Conservation (phyloP, 164 flowering plant species). For the Stephania yunnanensis region DNA sequence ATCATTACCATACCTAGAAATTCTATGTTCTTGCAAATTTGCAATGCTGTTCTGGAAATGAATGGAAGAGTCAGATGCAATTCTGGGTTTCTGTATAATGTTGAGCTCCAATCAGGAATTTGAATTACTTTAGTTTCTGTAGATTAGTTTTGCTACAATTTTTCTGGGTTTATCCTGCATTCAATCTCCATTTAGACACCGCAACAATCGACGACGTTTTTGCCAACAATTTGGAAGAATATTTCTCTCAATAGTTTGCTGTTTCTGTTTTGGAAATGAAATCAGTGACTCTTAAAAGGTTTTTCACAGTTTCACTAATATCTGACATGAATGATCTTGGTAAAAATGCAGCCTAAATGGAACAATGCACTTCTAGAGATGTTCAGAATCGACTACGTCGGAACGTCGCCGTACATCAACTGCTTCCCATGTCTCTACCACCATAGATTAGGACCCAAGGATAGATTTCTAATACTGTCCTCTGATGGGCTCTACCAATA, state of each 20-base stretch:
- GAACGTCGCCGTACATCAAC: conserved; percentile 59
- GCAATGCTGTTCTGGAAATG: neutral
- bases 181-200: no score
- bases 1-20: neutral
- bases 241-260: neutral
- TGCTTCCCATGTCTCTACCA: conserved; percentile 69
- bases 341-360: conserved; percentile 62
- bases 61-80: neutral
- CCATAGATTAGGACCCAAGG: conserved; percentile 67
- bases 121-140: neutral
- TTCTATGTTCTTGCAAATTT: neutral
- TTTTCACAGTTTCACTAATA: neutral
- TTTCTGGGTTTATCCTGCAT: neutral
- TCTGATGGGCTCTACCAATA: conserved; percentile 90
- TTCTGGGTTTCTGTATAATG: neutral
- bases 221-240: no score
- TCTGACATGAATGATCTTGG: neutral
- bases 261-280: neutral
- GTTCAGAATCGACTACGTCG: conserved; percentile 81
- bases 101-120: neutral
- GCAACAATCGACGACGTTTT: no score
- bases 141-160: neutral
- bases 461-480: conserved; percentile 68
- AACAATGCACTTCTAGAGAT: conserved; percentile 75
- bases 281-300: no score